Evolutionary conservation across 306 rosid genomes (phyloP), one percentile per base, ranked within the genome.

Genomic region (Luffa aegyptiaca): DNA sequence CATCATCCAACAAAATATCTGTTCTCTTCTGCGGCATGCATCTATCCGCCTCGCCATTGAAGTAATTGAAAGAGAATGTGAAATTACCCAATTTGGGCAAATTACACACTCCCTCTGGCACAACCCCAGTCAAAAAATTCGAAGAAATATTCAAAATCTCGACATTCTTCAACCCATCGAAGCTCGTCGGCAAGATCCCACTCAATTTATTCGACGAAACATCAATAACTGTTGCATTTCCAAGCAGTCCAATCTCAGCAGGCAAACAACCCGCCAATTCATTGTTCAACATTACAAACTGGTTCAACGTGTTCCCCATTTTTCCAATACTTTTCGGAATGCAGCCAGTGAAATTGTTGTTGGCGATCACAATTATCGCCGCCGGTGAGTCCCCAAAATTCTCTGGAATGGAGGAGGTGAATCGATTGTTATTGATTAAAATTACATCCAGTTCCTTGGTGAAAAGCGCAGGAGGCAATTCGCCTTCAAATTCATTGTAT

Each of bases 401-500:
- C n/a, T 84, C 84, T 1, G 88, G 88, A 16, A 88, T 84, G 8
- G 1, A 18, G 0, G 74, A 79, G 2, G 53, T 80, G 75, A 88
- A 88, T 6, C 85, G 31, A 72, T 88, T 88, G 80, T 88, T 55
- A 81, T 88, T 88, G 44, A 88, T 55, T 81, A 88, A 86, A 35
- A 88, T 56, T 0, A 85, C 91, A 53, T 88, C 89, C 1, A 84
- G 65, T 0, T 41, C 13, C 71, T 83, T 90, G 17, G 51, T 57
- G 62, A 94, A 94, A 3, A 94, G 88, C 77, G 80, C 83, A 0
- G 68, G 46, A 3, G 97, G 96, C 45, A 94, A 9, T n/a, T 71
- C 20, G 0, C 97, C 98, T 78, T 94, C 98, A 3, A 92, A 94
- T 12, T 89, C 80, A 13, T 94, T 94, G 86, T 4, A 92, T 76